Evolutionary conservation across 1,284 basidiomycete genomes (phyloP).

Genomic region (Boletus sp.): DNA sequence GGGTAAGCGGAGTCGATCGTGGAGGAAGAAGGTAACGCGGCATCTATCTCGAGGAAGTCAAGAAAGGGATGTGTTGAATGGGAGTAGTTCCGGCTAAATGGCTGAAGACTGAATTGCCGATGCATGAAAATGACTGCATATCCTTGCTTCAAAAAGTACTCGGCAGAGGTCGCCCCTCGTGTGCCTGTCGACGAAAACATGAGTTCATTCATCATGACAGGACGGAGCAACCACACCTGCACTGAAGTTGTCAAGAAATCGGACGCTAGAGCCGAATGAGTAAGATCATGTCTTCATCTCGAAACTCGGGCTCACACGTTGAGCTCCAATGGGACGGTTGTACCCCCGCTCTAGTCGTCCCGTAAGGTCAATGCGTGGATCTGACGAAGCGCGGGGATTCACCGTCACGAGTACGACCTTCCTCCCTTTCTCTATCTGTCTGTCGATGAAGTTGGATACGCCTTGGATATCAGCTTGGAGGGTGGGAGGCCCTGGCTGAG

Average conservation of each 20-base stretch:
- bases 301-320: slow-evolving; percentile 74
- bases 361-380: slow-evolving; percentile 7
- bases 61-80: slow-evolving; percentile 98
- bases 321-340: slow-evolving; percentile 91
- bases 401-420: slow-evolving; percentile 94
- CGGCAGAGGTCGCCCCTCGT: slow-evolving; percentile 93
- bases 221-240: slow-evolving; percentile 62
- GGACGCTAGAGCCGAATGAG: slow-evolving; percentile 60
- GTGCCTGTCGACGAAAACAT: slow-evolving; percentile 56
- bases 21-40: slow-evolving; percentile 20
- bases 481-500: slow-evolving; percentile 69
- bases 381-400: slow-evolving; percentile 33
- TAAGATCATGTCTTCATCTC: slow-evolving; percentile 20
- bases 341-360: slow-evolving; percentile 79
- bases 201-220: not conserved
- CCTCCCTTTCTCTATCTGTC: slow-evolving; percentile 58
- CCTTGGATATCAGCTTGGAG: slow-evolving; percentile 63
- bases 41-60: slow-evolving; percentile 84
- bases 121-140: slow-evolving; percentile 99
- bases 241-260: slow-evolving; percentile 98
- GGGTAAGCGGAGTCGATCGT: slow-evolving; percentile 20
- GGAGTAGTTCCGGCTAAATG: slow-evolving; percentile 95
- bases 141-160: slow-evolving; percentile 90
- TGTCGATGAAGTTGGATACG: slow-evolving; percentile 70
- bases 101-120: slow-evolving; percentile 93